Evolutionary conservation across 768 basidiomycete species (phyloP).

Genomic region (Dentipellis sp.): DNA sequence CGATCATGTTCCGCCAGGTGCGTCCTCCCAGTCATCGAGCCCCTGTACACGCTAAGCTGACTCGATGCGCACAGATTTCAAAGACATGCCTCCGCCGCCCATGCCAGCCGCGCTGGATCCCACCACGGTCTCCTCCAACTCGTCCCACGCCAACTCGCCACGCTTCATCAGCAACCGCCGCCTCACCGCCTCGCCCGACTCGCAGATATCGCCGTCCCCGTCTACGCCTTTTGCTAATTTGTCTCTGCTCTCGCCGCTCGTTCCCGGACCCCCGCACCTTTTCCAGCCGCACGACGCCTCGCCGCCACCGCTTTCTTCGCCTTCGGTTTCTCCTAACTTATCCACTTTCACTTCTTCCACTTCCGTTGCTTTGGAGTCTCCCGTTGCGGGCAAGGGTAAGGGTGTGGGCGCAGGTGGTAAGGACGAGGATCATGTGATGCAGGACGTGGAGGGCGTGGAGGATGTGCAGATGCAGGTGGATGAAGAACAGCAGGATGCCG

Average conservation of each 20-base stretch:
- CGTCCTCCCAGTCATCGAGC: not conserved
- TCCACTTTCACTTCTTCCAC: conserved; percentile 11
- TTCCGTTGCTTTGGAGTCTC: not conserved
- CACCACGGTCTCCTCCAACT: conserved; percentile 24
- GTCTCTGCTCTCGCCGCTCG: conserved; percentile 32
- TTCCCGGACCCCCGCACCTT: not conserved
- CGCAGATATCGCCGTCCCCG: conserved; percentile 3
- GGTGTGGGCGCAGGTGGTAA: too few relatives aligned
- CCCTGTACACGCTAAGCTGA: not conserved
- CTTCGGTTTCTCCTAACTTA: conserved; percentile 16
- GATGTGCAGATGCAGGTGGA: too few relatives aligned
- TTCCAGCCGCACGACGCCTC: too few relatives aligned
- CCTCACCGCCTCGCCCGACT: conserved; percentile 8
- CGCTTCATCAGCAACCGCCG: too few relatives aligned
- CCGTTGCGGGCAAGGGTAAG: too few relatives aligned
- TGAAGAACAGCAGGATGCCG: too few relatives aligned
- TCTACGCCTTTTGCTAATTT: conserved; percentile 42
- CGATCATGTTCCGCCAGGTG: conserved; percentile 18
- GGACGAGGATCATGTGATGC: too few relatives aligned
- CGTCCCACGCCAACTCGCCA: conserved; percentile 2
- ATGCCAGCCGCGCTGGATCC: conserved; percentile 36
- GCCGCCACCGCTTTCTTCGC: conserved; percentile 11
- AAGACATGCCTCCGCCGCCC: conserved; percentile 42
- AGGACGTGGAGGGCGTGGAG: too few relatives aligned
- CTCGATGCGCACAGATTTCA: conserved; percentile 21